Conservation (phyloP, 345 rosid genomes). For the Clausena lansium region DNA sequence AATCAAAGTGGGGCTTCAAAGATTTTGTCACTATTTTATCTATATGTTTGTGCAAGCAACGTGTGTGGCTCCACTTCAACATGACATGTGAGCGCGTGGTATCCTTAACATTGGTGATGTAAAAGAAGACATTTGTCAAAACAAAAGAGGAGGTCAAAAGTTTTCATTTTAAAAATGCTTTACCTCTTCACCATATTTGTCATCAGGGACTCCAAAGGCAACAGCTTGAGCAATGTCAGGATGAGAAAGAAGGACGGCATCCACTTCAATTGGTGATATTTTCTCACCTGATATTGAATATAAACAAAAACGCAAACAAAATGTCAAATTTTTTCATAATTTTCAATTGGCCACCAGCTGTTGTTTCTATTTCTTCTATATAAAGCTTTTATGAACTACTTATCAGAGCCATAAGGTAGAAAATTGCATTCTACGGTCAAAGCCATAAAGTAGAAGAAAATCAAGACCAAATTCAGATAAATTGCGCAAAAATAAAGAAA, state of each 20-base stretch:
- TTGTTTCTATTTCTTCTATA: too few relatives aligned
- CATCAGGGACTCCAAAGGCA: slow-evolving; percentile 46
- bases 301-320: not conserved
- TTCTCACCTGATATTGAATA: slow-evolving; percentile 38
- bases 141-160: too few relatives aligned
- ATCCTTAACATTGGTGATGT: not conserved
- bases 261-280: slow-evolving; percentile 54
- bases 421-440: not conserved
- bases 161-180: too few relatives aligned
- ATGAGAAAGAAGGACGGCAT: slow-evolving; percentile 44
- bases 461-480: not conserved
- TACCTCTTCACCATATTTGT: slow-evolving; percentile 58
- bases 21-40: too few relatives aligned
- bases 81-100: too few relatives aligned
- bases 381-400: too few relatives aligned
- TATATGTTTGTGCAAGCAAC: not conserved
- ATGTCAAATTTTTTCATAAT: not conserved
- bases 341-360: too few relatives aligned
- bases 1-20: not conserved
- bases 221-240: slow-evolving; percentile 42
- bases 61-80: not conserved
- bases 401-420: too few relatives aligned
- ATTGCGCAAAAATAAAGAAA: not conserved
- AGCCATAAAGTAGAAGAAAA: not conserved
- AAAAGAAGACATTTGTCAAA: not conserved